Evolutionary conservation across 768 basidiomycete species (phyloP).

Genomic region (Coprinellus aureogranulatus): DNA sequence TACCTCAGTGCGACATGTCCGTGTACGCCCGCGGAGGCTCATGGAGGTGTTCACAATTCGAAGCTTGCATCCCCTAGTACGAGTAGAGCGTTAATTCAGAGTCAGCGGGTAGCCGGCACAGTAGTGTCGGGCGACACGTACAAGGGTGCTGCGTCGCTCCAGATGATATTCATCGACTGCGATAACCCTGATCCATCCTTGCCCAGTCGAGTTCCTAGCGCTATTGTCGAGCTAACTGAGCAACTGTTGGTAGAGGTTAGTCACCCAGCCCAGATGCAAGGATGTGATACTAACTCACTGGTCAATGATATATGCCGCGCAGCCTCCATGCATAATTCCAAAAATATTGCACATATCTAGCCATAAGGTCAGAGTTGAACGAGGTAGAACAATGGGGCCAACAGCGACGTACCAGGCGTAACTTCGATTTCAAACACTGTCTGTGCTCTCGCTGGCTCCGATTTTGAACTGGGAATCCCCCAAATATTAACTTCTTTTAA

Average conservation of each 20-base stretch:
- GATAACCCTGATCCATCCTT: slow-evolving; percentile 47
- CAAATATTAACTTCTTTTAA: slow-evolving; percentile 36
- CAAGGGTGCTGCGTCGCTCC: slow-evolving; percentile 37
- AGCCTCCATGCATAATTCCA: slow-evolving; percentile 56
- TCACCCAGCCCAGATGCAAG: too few species aligned
- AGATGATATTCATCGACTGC: slow-evolving; percentile 50
- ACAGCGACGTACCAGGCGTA: slow-evolving; percentile 26
- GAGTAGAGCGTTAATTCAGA: background rate
- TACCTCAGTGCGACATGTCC: slow-evolving; percentile 45
- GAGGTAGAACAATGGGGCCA: background rate
- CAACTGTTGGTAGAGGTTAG: slow-evolving; percentile 31
- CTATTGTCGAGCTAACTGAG: slow-evolving; percentile 41
- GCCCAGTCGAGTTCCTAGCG: slow-evolving; percentile 37
- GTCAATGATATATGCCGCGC: slow-evolving; percentile 55
- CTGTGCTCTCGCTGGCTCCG: slow-evolving; percentile 22
- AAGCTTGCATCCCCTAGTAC: slow-evolving; percentile 35
- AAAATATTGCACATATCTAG: slow-evolving; percentile 56
- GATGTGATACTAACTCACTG: slow-evolving; percentile 32
- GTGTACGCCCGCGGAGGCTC: slow-evolving; percentile 39
- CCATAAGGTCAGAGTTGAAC: background rate
- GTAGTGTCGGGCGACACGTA: background rate
- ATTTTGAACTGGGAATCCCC: slow-evolving; percentile 14
- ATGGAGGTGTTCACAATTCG: slow-evolving; percentile 42
- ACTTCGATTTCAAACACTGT: slow-evolving; percentile 40
- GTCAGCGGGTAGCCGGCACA: background rate